A percentile compares a stretch with the other conserved stretches of the same genome.
Evolutionary conservation across 768 basidiomycete species (phyloP).

Genomic region (Psilocybe subaeruginosa): DNA sequence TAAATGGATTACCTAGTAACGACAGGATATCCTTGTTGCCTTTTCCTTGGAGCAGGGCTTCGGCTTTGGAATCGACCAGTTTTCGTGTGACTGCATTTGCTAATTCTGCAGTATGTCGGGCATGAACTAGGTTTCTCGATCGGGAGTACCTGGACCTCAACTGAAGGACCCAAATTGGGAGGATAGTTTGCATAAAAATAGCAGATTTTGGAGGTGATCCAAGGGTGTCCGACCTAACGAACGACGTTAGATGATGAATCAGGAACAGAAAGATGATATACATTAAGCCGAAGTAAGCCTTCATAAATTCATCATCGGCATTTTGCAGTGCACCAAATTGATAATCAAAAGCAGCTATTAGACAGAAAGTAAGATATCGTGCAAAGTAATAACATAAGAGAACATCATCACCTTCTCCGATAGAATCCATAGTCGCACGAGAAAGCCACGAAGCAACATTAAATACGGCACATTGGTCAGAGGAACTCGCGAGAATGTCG

Average conservation of each 20-base stretch:
- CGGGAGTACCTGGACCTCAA: constrained; percentile 50
- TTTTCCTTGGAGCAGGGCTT: constrained; percentile 50
- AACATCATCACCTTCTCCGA: constrained; percentile 45
- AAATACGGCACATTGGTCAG: constrained; percentile 41
- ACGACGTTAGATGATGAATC: background rate
- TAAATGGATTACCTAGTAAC: constrained; percentile 47
- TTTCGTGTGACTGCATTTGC: constrained; percentile 48
- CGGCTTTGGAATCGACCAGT: constrained; percentile 50
- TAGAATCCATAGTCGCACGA: constrained; percentile 51
- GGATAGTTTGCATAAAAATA: constrained; percentile 51
- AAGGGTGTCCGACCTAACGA: constrained; percentile 47
- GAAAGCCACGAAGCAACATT: constrained; percentile 56
- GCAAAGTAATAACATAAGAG: background rate
- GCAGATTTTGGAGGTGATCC: constrained; percentile 47
- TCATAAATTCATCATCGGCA: constrained; percentile 53
- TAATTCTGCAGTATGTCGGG: constrained; percentile 44
- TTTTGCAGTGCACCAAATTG: constrained; percentile 57
- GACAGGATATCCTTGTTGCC: constrained; percentile 57
- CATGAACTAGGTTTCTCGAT: constrained; percentile 46
- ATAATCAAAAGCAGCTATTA: constrained; percentile 54
- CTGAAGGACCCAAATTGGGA: constrained; percentile 49
- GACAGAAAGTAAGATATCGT: background rate
- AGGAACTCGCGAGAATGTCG: constrained; percentile 47
- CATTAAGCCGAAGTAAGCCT: constrained; percentile 57
- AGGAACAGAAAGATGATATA: constrained; percentile 19